Base-by-base conservation (phyloP, 108 stramenopile genomes). In the Parietichytrium sp. region DNA sequence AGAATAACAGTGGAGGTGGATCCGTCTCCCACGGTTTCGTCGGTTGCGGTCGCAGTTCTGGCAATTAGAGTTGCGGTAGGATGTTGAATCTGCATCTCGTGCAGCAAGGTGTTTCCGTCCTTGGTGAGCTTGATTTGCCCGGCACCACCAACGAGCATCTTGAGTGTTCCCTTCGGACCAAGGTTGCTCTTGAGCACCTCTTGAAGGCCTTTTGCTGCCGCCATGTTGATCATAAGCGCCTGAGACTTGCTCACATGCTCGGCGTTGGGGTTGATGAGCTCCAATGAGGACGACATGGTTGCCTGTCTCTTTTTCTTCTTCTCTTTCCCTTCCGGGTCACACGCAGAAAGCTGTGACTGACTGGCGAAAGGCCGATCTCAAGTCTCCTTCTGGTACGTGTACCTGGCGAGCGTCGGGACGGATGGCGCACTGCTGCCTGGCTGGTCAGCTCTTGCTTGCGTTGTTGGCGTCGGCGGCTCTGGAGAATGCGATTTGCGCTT, bases 11-110 rank as follows among this genome's bases (percentile, higher is more conserved):
- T 92, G 42, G 94, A 92, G 13, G 98, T 99, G 16, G 98, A 98
- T 18, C 98, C 98, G 86, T 99, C 98, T 13, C 96, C 97, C 48
- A 94, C 95, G 26, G 27, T 78, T 29, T 89, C 84, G 55, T 88
- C 90, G 84, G 86, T 85, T n/a, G 98, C 98, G 15, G 97, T 98
- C 26, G 98, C 98, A 7, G 96, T 96, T 26, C 98, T 91, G 6
- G 97, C 97, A 92, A 99, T 96, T 88, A 99, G 87, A 47, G 91
- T 91, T 29, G 98, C 98, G 25, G 98, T 99, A 81, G 98, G 98
- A 90, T 98, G 98, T 87, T 98, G 96, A 88, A 99, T 99, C 88
- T 99, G 98, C 98, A 99, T 99, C 91, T 99, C 97, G 84, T 97
- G 95, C 78, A 99, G 88, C 80, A 99, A 82, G 12, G 97, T 97